These are phyloP conservation scores for Pistacia integerrima DNA, from an alignment of 345 rosid species.

Conservation along the genomic window DNA sequence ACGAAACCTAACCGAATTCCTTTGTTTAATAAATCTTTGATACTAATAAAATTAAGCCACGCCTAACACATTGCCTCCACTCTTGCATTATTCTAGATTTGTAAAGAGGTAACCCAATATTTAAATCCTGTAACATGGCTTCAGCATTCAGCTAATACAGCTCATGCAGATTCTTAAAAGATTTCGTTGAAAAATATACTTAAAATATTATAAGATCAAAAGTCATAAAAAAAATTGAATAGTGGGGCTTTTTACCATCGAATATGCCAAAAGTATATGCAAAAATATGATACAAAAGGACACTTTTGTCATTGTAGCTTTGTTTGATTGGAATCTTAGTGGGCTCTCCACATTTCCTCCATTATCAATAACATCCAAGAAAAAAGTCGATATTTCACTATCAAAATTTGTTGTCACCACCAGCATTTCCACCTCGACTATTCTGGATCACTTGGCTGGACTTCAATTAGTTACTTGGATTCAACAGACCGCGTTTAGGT, in stretches of 20 bases:
- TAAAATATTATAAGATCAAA: background rate
- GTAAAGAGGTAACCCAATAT: background rate
- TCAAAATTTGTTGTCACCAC: background rate
- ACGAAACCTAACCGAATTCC: background rate
- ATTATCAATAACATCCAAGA: slow-evolving; percentile 4
- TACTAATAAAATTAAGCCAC: background rate
- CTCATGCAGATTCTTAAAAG: slow-evolving; percentile 1
- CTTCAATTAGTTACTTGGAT: background rate
- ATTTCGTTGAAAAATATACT: background rate
- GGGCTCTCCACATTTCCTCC: slow-evolving; percentile 30
- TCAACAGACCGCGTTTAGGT: slow-evolving; percentile 7
- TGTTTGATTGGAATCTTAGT: slow-evolving; percentile 32
- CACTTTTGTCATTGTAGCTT: slow-evolving; percentile 29
- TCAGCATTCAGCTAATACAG: background rate
- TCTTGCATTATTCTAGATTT: background rate
- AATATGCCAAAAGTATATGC: slow-evolving; percentile 32
- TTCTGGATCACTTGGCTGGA: slow-evolving; percentile 10
- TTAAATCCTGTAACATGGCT: background rate
- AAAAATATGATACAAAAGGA: slow-evolving; percentile 15
- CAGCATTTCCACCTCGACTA: slow-evolving; percentile 3
- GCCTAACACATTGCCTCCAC: background rate
- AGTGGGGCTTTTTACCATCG: slow-evolving; percentile 8
- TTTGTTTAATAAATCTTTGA: background rate
- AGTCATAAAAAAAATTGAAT: background rate
- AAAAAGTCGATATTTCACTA: slow-evolving; percentile 18